Conservation (phyloP, 2,329 filamentous ascomycete species). For the Sordariomycetes sp. region DNA sequence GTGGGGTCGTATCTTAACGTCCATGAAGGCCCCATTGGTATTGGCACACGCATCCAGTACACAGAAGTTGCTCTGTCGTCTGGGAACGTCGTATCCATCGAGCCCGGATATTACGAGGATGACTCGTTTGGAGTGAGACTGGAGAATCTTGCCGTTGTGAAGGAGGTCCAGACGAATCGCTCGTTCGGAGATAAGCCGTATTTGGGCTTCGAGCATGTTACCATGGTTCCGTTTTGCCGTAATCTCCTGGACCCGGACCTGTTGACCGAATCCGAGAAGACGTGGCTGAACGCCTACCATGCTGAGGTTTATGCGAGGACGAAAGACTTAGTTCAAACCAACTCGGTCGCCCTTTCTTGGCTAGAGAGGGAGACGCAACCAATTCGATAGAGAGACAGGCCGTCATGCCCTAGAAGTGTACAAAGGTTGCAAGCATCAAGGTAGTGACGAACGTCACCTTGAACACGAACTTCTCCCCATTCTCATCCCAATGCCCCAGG, state of each 20-base stretch:
- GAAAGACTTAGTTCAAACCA: slow-evolving; percentile 61
- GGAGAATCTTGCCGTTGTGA: slow-evolving; percentile 89
- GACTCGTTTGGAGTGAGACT: slow-evolving; percentile 91
- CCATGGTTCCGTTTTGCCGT: slow-evolving; percentile 88
- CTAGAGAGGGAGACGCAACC: slow-evolving; percentile 76
- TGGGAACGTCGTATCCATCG: slow-evolving; percentile 94
- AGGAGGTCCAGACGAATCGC: slow-evolving; percentile 76
- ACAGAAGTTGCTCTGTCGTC: slow-evolving; percentile 79
- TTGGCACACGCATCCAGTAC: slow-evolving; percentile 85
- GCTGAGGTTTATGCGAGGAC: slow-evolving; percentile 75
- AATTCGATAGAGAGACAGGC: slow-evolving; percentile 19
- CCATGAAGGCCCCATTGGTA: slow-evolving; percentile 93
- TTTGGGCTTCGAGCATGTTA: slow-evolving; percentile 92
- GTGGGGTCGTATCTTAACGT: slow-evolving; percentile 94
- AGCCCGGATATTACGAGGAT: slow-evolving; percentile 96
- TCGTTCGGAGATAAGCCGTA: slow-evolving; percentile 91
- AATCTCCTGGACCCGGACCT: slow-evolving; percentile 72
- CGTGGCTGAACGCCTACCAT: slow-evolving; percentile 84
- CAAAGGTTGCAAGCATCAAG: slow-evolving; percentile 52
- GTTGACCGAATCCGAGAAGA: slow-evolving; percentile 63
- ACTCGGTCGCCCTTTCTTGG: slow-evolving; percentile 66
- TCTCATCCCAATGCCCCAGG: background rate
- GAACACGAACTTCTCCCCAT: slow-evolving; percentile 42
- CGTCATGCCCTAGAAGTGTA: slow-evolving; percentile 27
- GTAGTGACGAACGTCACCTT: slow-evolving; percentile 62